A percentile compares a stretch with the other conserved stretches of the same genome.
Conservation (phyloP, 2,329 filamentous ascomycete species). For the Macrophomina tecta region DNA sequence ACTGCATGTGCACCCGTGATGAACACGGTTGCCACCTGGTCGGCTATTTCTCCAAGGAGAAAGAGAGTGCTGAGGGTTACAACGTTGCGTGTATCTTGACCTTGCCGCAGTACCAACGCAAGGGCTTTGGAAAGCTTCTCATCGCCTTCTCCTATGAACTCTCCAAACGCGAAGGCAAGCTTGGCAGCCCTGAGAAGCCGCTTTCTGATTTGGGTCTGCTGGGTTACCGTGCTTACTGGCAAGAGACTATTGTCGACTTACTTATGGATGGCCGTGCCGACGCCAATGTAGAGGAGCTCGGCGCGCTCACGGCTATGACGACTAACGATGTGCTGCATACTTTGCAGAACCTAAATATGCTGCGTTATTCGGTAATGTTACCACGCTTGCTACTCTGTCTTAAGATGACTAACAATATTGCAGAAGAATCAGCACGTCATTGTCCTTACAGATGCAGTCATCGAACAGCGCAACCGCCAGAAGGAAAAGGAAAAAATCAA, state of each 20-base stretch:
- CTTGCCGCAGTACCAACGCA: slow-evolving; percentile 92
- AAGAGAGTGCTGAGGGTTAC: slow-evolving; percentile 95
- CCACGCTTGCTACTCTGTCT: slow-evolving; percentile 4
- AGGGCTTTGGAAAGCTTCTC: slow-evolving; percentile 88
- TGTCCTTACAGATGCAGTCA: slow-evolving; percentile 82
- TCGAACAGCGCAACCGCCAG: slow-evolving; percentile 71
- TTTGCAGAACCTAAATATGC: slow-evolving; percentile 90
- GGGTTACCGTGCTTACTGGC: slow-evolving; percentile 97
- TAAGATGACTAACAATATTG: neutral
- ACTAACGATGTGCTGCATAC: slow-evolving; percentile 96
- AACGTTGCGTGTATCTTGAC: slow-evolving; percentile 98
- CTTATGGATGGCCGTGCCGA: slow-evolving; percentile 72
- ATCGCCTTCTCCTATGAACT: slow-evolving; percentile 99
- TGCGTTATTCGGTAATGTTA: slow-evolving; percentile 75
- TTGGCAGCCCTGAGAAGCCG: slow-evolving; percentile 95
- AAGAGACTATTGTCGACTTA: slow-evolving; percentile 88
- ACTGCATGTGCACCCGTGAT: slow-evolving; percentile 91
- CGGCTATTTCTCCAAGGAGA: slow-evolving; percentile 99
- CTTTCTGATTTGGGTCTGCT: slow-evolving; percentile 91
- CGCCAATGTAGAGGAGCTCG: slow-evolving; percentile 86
- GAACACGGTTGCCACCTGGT: slow-evolving; percentile 92
- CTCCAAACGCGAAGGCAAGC: slow-evolving; percentile 90
- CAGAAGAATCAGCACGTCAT: slow-evolving; percentile 93
- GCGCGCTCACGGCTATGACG: slow-evolving; percentile 86
- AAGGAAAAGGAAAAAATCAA: slow-evolving; percentile 82